Evolutionary conservation across 495 filamentous ascomycete genomes (phyloP), one percentile per base, ranked within the genome.

Genomic region (Neurospora sp.): DNA sequence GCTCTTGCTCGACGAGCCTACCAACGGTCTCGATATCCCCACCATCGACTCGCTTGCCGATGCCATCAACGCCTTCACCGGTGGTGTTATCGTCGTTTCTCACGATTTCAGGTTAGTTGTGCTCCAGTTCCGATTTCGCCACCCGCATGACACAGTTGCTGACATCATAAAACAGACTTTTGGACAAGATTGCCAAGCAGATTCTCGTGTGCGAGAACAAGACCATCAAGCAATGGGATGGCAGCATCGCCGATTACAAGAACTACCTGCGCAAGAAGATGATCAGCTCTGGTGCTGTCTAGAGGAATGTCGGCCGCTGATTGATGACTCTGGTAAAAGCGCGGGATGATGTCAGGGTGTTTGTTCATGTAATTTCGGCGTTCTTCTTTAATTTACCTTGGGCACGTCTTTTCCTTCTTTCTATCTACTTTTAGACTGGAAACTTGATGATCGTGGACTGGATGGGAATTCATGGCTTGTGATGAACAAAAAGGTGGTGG

Each of bases 161-260:
- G 18, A 41, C 23, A 16, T 44, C 0, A 4, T 4, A 73, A 82
- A 74, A 39, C 76, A 95, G 93, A 86, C 86, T 99, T 75, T 91
- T 99, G 74, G 96, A 99, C 88, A 98, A 97, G 88, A 99, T 99
- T 81, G 96, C 96, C 76, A 99, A 98, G 88, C 94, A 99, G 81
- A 99, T 99, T 84, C 90, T 98, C 83, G 96, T 99, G 42, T 99
- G 96, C 85, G 96, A 99, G 84, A 91, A 98, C 88, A 93, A 92
- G 87, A 93, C 93, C 2, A 91, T 98, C 75, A 89, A 88, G 76
- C 84, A 89, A 76, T 99, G 96, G 96, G 91, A 95, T 70, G 96
- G 96, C 75, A 84, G 82, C 39, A 99, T 99, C 80, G 92, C 91
- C 74, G 87, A 93, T 72, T 99, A 99, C 91, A 99, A 99, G 93